Evolutionary conservation across 2,329 filamentous ascomycete species (phyloP).

Genomic region (Aspergillus viridinutans): DNA sequence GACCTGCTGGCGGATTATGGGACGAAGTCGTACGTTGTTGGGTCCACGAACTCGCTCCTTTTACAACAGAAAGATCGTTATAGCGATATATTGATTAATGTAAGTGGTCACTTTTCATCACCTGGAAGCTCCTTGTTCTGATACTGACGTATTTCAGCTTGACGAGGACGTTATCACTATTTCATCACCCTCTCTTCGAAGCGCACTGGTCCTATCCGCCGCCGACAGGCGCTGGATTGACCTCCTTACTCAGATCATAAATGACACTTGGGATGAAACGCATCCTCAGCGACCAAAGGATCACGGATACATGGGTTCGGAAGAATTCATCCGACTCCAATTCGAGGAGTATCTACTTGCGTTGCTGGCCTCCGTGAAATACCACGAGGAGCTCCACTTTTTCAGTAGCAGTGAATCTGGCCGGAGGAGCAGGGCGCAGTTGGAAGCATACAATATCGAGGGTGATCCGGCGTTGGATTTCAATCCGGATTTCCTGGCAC

Average conservation of each 20-base stretch:
- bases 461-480: slow-evolving; percentile 85
- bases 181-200: slow-evolving; percentile 70
- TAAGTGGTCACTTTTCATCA: slow-evolving; percentile 21
- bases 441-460: slow-evolving; percentile 60
- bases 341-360: slow-evolving; percentile 96
- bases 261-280: slow-evolving; percentile 92
- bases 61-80: slow-evolving; percentile 94
- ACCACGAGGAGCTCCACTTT: slow-evolving; percentile 63
- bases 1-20: slow-evolving; percentile 89
- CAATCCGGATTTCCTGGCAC: slow-evolving; percentile 75
- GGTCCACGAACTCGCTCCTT: slow-evolving; percentile 90
- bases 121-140: not conserved
- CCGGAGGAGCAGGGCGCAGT: slow-evolving; percentile 44
- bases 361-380: slow-evolving; percentile 83
- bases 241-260: slow-evolving; percentile 85
- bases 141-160: slow-evolving; percentile 44
- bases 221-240: slow-evolving; percentile 96
- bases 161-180: slow-evolving; percentile 85
- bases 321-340: slow-evolving; percentile 94
- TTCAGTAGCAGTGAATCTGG: slow-evolving; percentile 44
- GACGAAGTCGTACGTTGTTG: slow-evolving; percentile 96
- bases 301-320: slow-evolving; percentile 89
- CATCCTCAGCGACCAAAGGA: slow-evolving; percentile 90
- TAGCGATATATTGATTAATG: slow-evolving; percentile 91
- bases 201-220: slow-evolving; percentile 71